Evolutionary conservation across 345 rosid species (phyloP), one percentile per base, ranked within the genome.

Genomic region (Orychophragmus violaceus): DNA sequence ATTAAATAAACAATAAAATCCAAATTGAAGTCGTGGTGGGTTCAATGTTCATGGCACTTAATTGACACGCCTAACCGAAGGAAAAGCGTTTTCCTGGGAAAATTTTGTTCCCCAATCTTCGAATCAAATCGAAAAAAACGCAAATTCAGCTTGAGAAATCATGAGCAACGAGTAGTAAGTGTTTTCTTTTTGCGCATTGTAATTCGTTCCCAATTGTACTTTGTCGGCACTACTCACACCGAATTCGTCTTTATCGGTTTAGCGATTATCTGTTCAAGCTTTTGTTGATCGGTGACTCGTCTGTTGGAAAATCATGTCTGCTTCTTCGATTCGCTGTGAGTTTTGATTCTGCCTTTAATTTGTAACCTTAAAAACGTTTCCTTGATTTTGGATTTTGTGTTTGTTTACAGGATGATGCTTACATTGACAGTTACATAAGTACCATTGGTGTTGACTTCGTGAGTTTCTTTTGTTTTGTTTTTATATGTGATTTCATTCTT

Each of bases 381-480:
- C 17, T 5, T 37, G 9, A 30, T 21, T 21, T 28, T 48, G 36
- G 37, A 13, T 33, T 62, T 19, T 37, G 3, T 5, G 2, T 29
- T 46, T 28, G 1, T 8, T 19, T 30, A 60, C 83, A 89, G 96
- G 96, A 89, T 74, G 96, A 89, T 80, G 88, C 92, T 24, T 89
- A 89, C 75, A 77, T 89, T 35, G 92, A 89, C 71, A 86, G 90
- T 69, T 89, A 89, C 78, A 89, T 86, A 66, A 89, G 96, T 44
- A 89, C 92, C 62, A 86, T 86, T 46, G 96, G 96, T 69, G 96
- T 89, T 71, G 96, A 89, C 78, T 89, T 89, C 68, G 92, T 84
- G 57, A 84, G 96, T 62, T 52, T 54, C 25, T 55, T 17, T 25
- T 59, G 41, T 55, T 53, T 1, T 18, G 1, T 44, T 0, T 44